Base-by-base conservation (phyloP, 371 early-diverging fungal species). In the Mucor lusitanicus region DNA sequence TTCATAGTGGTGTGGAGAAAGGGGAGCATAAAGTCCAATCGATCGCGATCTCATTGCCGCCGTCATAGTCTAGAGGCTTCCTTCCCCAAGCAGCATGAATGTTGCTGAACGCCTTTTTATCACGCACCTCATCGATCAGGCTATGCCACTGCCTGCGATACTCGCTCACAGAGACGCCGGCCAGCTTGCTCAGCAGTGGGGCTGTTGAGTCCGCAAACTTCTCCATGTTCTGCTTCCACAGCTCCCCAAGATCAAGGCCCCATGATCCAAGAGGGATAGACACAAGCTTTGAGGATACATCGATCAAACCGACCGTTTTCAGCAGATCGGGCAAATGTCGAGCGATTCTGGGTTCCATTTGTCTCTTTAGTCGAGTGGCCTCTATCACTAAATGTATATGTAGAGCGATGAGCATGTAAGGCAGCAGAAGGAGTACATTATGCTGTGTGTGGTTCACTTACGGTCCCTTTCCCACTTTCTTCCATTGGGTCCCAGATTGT, bases 171-270 rank as follows among this genome's bases (percentile, higher is more conserved):
- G 76, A 32, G 1, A 70, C 15, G 0, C 68, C 66, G 13, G 66
- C 23, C 6, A 66, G 15, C n/a, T 64, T 63, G 37, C 65, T 60
- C 11, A 76, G 23, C 6, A 72, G 21, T 11, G 79, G 76, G 3
- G 44, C 42, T 3, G 69, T 62, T 6, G 79, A 69, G 17, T 69
- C 63, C 6, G 61, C 44, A 66, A 78, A 78, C 5, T 63, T 63
- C 35, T 78, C 74, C 17, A 68, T 27, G 30, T 78, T 78, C 30
- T 75, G 66, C 28, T 73, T 71, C 79, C 79, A 78, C 12, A 78
- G 42, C 6, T 61, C 30, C 13, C 77, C 77, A 30, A 77, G 62
- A 61, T 77, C 77, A 32, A 71, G 54, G 17, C 77, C 77, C 77
- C 77, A 77, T 23, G 69, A 62, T 32, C 77, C 77, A 19, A 71